Percentiles rank a stretch among this genome's conserved stretches.
These are phyloP conservation scores for Colletotrichum navitas DNA, from an alignment of 2,329 filamentous ascomycete genomes.

Conservation along the genomic window DNA sequence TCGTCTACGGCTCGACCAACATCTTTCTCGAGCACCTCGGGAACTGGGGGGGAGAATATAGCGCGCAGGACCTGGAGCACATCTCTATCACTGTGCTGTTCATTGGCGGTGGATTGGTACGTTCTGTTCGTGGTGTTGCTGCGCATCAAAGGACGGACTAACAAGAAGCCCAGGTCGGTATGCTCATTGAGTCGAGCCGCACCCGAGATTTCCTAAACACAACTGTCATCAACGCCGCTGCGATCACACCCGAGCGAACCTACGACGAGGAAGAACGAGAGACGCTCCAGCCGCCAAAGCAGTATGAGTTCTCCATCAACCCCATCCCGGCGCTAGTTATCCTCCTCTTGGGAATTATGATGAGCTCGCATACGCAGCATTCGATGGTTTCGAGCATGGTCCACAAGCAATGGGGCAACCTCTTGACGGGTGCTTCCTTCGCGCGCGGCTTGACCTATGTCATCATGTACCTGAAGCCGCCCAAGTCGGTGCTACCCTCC, in stretches of 20 bases:
- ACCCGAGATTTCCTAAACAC: conserved; percentile 77
- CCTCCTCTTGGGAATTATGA: conserved; percentile 90
- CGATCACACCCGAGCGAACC: conserved; percentile 48
- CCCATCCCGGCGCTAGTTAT: conserved; percentile 90
- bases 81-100: conserved; percentile 94
- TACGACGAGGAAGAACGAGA: conserved; percentile 61
- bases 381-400: conserved; percentile 91
- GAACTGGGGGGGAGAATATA: conserved; percentile 78
- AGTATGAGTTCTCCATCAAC: conserved; percentile 84
- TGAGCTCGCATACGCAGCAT: conserved; percentile 89
- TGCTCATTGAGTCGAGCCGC: conserved; percentile 83
- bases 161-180: conserved; percentile 70
- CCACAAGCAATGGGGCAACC: conserved; percentile 91
- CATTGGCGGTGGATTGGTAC: conserved; percentile 88
- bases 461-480: conserved; percentile 82
- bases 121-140: conserved; percentile 45
- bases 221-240: conserved; percentile 55
- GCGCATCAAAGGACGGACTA: conserved; percentile 41
- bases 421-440: conserved; percentile 84
- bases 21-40: conserved; percentile 92
- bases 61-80: conserved; percentile 87
- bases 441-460: conserved; percentile 85
- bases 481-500: conserved; percentile 82
- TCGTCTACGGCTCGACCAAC: conserved; percentile 89
- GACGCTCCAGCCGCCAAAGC: conserved; percentile 66